Conservation (phyloP, 768 basidiomycete genomes). For the Chalciporus piperatus region DNA sequence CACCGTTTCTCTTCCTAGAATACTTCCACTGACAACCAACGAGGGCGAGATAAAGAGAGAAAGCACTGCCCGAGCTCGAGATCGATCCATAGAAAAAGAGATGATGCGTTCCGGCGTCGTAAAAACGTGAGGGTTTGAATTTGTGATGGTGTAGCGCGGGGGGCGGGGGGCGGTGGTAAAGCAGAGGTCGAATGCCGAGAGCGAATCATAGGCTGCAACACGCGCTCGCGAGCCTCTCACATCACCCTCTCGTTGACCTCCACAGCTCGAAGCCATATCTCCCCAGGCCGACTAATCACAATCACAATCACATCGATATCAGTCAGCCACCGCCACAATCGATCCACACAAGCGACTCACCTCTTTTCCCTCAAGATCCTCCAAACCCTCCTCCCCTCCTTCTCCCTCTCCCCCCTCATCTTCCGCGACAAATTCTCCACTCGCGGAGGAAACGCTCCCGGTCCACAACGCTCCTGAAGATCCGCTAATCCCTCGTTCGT, state of each 20-base stretch:
- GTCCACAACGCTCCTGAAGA: slow-evolving; percentile 69
- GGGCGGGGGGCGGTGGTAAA: too few relatives aligned
- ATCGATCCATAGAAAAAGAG: not conserved
- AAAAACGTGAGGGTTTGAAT: not conserved
- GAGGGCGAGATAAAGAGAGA: too few relatives aligned
- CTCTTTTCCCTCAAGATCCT: slow-evolving; percentile 77
- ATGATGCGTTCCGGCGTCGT: not conserved
- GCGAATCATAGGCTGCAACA: too few relatives aligned
- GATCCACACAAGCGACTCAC: slow-evolving; percentile 34
- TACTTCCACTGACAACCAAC: not conserved
- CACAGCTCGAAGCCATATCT: slow-evolving; percentile 45
- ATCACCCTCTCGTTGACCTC: slow-evolving; percentile 62
- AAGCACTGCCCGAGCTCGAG: not conserved
- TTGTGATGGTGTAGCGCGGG: too few relatives aligned
- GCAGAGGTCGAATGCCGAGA: too few relatives aligned
- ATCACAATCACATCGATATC: slow-evolving; percentile 56
- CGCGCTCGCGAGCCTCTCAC: slow-evolving; percentile 29
- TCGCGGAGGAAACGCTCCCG: slow-evolving; percentile 62
- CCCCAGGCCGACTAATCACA: slow-evolving; percentile 32
- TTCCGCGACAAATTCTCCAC: slow-evolving; percentile 37
- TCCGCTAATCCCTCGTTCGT: slow-evolving; percentile 83
- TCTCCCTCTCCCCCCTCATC: slow-evolving; percentile 36
- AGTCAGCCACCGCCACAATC: not conserved
- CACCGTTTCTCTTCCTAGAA: not conserved
- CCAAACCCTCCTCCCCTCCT: slow-evolving; percentile 56